Evolutionary conservation across 2,329 filamentous ascomycete genomes (phyloP), one percentile per base, ranked within the genome.

Genomic region (Ophiostoma fasciatum): DNA sequence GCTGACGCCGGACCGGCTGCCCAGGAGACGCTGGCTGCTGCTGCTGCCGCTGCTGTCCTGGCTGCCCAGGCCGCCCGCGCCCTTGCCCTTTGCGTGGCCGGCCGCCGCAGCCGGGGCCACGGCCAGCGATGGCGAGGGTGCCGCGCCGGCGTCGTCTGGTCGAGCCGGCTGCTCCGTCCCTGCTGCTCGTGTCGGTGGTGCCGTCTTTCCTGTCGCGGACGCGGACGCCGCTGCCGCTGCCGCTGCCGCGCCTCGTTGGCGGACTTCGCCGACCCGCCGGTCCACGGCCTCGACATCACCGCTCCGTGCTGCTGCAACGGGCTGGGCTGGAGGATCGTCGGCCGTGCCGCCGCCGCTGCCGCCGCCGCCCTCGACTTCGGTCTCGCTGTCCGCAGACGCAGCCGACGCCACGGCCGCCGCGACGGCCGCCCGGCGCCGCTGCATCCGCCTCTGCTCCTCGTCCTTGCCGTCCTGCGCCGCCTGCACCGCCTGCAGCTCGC

Each of bases 1-100:
- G 58, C 84, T 88, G 15, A 57, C 66, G 35, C 68, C 65, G 31
- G 69, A 74, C 54, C 66, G 71, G 18, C 60, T 62, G 26, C 62
- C 64, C 34, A 58, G 53, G 32, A 36, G 22, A 2, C 14, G 32
- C 27, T 28, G 35, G 36, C 42, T 38, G 28, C 20, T 14, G 25
- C 5, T 28, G 17, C 19, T 14, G 25, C 17, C 23, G 21, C 4
- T 22, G 27, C 33, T 40, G 13, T 7, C 30, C 20, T 39, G 37
- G 37, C 33, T 39, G 25, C 21, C n/a, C n/a, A n/a, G n/a, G n/a
- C n/a, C n/a, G n/a, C n/a, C n/a, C n/a, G n/a, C n/a, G n/a, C n/a
- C n/a, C n/a, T n/a, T n/a, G n/a, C n/a, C n/a, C n/a, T n/a, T n/a
- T n/a, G n/a, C n/a, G n/a, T n/a, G n/a, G n/a, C n/a, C n/a, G 9